Base-by-base conservation (phyloP, 306 rosid genomes). In the Castanea mollissima region DNA sequence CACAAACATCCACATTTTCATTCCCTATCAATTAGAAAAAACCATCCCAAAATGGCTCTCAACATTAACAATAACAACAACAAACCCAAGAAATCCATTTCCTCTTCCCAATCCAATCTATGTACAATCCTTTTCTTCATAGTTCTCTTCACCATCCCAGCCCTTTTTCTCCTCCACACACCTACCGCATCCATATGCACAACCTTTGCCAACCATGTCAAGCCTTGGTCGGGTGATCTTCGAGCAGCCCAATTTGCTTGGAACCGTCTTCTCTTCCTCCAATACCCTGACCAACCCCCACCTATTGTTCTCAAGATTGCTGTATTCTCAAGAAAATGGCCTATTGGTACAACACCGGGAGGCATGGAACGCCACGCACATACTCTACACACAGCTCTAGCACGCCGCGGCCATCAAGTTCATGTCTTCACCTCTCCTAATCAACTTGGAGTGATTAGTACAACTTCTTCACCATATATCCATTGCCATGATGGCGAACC, bases 321-420 rank as follows among this genome's bases (percentile, higher is more conserved):
- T 1, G 99, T 92, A 27, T 95, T 95, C 85, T 91, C 98, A 27
- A 71, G 99, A 10, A 95, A 95, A 83, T 95, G 99, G 99, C 99
- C 99, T 3, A 87, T 86, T 20, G 88, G 93, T 46, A 86, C 94
- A 5, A 76, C 82, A 13, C 99, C 99, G 0, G 99, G 99, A 0
- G 99, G 99, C 85, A 95, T 95, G 99, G 99, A 95, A 14, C 94
- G 99, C 62, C 99, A 95, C 13, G 99, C 97, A 4, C 81, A 89
- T 82, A 95, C 98, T 6, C 91, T 95, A 18, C 97, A 95, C 77
- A 90, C 97, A 0, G 93, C 97, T 55, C 83, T 95, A 19, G 86
- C 94, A 2, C 89, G 83, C 34, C 96, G 94, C 1, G 98, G 99
- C 49, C 99, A 95, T 76, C 84, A 85, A 69, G 92, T 95, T 79